Base-by-base conservation (phyloP, 306 rosid species). In the Cucurbita pepo region DNA sequence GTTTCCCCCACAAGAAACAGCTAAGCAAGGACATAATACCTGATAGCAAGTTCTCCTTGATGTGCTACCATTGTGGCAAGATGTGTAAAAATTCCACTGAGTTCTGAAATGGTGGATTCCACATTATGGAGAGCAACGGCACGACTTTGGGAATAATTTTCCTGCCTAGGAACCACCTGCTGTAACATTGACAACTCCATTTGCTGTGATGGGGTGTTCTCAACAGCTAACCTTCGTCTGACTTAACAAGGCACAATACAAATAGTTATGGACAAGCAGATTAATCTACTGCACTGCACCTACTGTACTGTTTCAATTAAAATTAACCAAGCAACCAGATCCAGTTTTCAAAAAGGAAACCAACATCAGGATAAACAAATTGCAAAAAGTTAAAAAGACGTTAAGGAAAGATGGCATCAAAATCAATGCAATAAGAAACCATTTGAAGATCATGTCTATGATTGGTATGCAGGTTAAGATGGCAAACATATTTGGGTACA, bases 1-100 rank as follows among this genome's bases (percentile, higher is more conserved):
- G 10, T 44, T 47, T 47, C 19, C 37, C 18, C 14, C 2, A 65
- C 54, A 66, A 44, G 72, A 66, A 44, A 66, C 18, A 6, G 21
- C 75, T 60, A 34, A 69, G 83, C 69, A 19, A 83, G 70, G 71
- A 9, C 56, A 73, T 64, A 18, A n/a, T 87, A 90, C 98, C 98
- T 87, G 86, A 93, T 93, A 65, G 98, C 98, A 69, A 93, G 86
- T 78, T 93, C 97, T 82, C 98, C 97, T 88, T 93, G 97, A 52
- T 93, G 96, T 44, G 96, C 90, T 79, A 93, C 98, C 98, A 93
- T 93, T 22, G 98, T 90, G 74, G 98, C 96, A 89, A 93, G 83
- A 82, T 93, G 84, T 7, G 97, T 58, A 81, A 93, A 93, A 76
- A 93, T 90, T 75, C 98, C 96, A 85, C 98, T 82, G 60, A 93